Base-by-base conservation (phyloP, 306 rosid species). In the Fagus crenata region DNA sequence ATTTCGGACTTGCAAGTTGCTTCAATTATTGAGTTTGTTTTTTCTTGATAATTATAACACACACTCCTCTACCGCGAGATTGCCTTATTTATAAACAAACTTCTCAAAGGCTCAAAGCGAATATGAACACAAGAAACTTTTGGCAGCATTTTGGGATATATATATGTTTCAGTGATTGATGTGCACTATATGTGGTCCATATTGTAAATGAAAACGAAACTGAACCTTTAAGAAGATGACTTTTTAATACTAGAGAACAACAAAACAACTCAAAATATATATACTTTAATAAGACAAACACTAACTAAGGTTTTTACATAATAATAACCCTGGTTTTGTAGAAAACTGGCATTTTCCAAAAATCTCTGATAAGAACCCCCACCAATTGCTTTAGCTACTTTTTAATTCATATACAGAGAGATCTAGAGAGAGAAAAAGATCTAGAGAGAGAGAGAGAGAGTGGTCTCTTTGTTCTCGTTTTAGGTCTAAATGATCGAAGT, bases 321-420 rank as follows among this genome's bases (percentile, higher is more conserved):
- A 6, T 7, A 75, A 77, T 53, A 74, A 35, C 51, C 73, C 75
- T 65, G 82, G 86, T 72, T 87, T 80, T 75, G 74, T 78, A 81
- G 78, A 75, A 78, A 69, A 56, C 69, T 76, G 18, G 53, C 68
- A 79, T 86, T 87, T 84, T 84, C 61, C 56, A 14, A 51, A 79
- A 75, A 72, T 69, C 42, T 80, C 78, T 77, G 80, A 81, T 17
- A 36, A 33, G 77, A 74, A 61, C 82, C 65, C 86, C 85, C 77
- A 79, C 85, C 76, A 37, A 68, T 69, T 56, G 12, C 85, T 79
- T 84, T 77, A 64, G 55, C 86, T 80, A 76, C 82, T 80, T 84
- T 78, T 56, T 67, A 78, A 81, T 69, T 79, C 4, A 63, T 51
- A 73, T 49, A 69, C 1, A 37, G 5, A 61, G 11, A 59, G 2